Base-by-base conservation (phyloP, 139 green algal genomes). In the Microglena sp. region DNA sequence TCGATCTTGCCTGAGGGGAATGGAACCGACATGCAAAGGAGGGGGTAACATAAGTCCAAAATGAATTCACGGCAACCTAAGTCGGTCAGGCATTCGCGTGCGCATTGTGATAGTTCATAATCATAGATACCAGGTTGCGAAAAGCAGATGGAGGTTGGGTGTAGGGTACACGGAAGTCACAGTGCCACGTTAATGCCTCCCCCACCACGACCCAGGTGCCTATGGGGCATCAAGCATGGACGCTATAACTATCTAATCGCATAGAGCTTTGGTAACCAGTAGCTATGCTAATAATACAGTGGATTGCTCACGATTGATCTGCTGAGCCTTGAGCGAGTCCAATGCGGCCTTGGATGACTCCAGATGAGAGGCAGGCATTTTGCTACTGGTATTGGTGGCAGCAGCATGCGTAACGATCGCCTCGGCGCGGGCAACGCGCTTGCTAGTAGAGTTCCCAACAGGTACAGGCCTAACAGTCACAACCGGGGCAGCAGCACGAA, bases 361-460 rank as follows among this genome's bases (percentile, higher is more conserved):
- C 6, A 80, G 35, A 67, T 92, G 85, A 7, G 75, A 79, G 2
- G 77, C 64, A 24, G 86, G 84, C 56, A 90, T n/a, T n/a, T n/a
- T n/a, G n/a, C n/a, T n/a, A n/a, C n/a, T n/a, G n/a, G n/a, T n/a
- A n/a, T n/a, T n/a, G n/a, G n/a, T n/a, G n/a, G n/a, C n/a, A n/a
- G n/a, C n/a, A n/a, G n/a, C n/a, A n/a, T n/a, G n/a, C n/a, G n/a
- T n/a, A n/a, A n/a, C n/a, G n/a, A n/a, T n/a, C n/a, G n/a, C n/a
- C n/a, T n/a, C n/a, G n/a, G n/a, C n/a, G n/a, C n/a, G n/a, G n/a
- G n/a, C n/a, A n/a, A n/a, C n/a, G n/a, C n/a, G n/a, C n/a, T n/a
- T n/a, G n/a, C n/a, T n/a, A n/a, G n/a, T n/a, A n/a, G n/a, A n/a
- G n/a, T n/a, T n/a, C n/a, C n/a, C n/a, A n/a, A n/a, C n/a, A n/a